Evolutionary conservation across 2,329 filamentous ascomycete genomes (phyloP), one percentile per base, ranked within the genome.

Genomic region (Tricladium varicosporioides): DNA sequence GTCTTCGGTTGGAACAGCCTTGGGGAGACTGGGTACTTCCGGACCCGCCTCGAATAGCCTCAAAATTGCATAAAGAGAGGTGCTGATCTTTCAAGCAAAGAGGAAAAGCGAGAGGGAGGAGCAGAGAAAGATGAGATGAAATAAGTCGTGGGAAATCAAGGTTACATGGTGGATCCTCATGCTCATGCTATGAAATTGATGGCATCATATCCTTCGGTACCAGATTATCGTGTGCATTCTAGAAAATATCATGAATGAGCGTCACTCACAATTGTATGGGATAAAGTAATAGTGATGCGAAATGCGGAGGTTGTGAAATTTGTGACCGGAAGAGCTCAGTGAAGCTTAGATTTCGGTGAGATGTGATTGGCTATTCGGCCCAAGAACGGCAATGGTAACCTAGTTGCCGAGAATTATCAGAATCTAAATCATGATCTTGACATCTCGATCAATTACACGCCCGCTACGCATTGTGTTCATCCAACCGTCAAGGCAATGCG

Each of bases 401-500:
- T 11, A 10, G n/a, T 40, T 40, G 36, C 36, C 36, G 36, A 40
- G 36, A 46, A 46, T 16, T 46, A 40, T 19, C 16, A 42, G 16
- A 53, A 53, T 16, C 43, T 48, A 43, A 33, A 22, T 42, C 5
- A 22, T 8, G 10, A 47, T n/a, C 18, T 40, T 42, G 27, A 47
- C 27, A 15, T 31, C 50, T 27, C 22, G 22, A 27, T 27, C 22
- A 27, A 27, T 7, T 7, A 27, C 22, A 27, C 22, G 22, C 22
- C 22, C 22, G 22, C 22, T 7, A 32, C 40, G 22, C 40, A 53
- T 53, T 46, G 42, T 18, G 22, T 16, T 31, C 42, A n/a, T 22
- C 13, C 45, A 11, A 15, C 18, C 15, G n/a, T 40, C 59, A 57
- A 54, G 62, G 58, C 59, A 61, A 67, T 69, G 66, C 58, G 57